Percentiles rank a stretch among this genome's conserved stretches.
Evolutionary conservation across 2,329 filamentous ascomycete genomes (phyloP).

Genomic region (Cladosporium colombiae): DNA sequence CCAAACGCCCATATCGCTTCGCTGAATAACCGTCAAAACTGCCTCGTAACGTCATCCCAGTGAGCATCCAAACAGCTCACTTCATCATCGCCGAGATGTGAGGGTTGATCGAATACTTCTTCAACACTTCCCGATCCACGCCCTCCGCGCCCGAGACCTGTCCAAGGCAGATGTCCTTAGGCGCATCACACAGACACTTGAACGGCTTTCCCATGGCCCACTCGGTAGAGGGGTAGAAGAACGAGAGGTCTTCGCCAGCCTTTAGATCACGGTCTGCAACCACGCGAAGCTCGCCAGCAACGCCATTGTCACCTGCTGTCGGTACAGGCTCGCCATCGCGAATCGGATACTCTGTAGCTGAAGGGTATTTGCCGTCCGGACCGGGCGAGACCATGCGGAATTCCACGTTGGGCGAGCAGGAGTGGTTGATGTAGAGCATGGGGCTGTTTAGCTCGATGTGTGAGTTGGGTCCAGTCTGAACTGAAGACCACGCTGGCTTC

Average conservation of each 20-base stretch:
- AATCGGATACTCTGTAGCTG: not conserved
- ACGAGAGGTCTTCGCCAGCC: slow-evolving; percentile 46
- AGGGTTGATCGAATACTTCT: slow-evolving; percentile 18
- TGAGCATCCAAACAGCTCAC: not conserved
- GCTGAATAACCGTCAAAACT: not conserved
- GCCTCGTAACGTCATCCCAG: not conserved
- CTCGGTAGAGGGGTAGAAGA: slow-evolving; percentile 53
- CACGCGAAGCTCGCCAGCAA: slow-evolving; percentile 27
- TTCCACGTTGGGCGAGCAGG: slow-evolving; percentile 53
- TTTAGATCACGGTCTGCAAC: slow-evolving; percentile 40
- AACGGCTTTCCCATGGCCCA: slow-evolving; percentile 51
- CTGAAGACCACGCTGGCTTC: slow-evolving; percentile 52
- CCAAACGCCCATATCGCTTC: not conserved
- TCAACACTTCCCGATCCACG: slow-evolving; percentile 37
- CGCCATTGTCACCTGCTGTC: slow-evolving; percentile 10
- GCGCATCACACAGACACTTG: slow-evolving; percentile 44
- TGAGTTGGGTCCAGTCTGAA: slow-evolving; percentile 50
- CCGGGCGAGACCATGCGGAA: slow-evolving; percentile 50
- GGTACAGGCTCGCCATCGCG: slow-evolving; percentile 11
- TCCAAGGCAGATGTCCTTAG: slow-evolving; percentile 38
- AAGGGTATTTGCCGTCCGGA: slow-evolving; percentile 30
- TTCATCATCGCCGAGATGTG: slow-evolving; percentile 15
- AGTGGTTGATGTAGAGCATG: slow-evolving; percentile 60
- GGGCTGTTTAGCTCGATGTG: slow-evolving; percentile 61
- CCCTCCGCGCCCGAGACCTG: slow-evolving; percentile 43